phyloP scores from a whole-genome alignment of 768 basidiomycete species.

The Rhodotorula diobovata region DNA sequence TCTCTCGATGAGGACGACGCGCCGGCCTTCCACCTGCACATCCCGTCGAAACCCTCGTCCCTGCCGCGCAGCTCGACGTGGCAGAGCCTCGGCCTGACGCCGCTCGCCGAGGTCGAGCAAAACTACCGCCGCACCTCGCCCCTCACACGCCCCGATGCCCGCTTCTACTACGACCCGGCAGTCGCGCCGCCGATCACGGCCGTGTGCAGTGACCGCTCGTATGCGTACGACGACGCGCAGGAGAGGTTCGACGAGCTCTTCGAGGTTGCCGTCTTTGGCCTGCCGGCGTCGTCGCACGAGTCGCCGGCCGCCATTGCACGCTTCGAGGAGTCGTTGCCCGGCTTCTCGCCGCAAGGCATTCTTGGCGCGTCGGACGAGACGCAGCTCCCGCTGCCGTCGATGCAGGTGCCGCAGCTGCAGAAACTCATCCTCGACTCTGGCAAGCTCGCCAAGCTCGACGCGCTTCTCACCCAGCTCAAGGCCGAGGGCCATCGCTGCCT shows the following conservation, averaged over 20 bases:
- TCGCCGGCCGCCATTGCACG: slow-evolving; percentile 54
- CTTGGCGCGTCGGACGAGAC: slow-evolving; percentile 61
- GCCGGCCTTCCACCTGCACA: not conserved
- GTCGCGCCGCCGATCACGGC: slow-evolving; percentile 77
- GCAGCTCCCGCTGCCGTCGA: slow-evolving; percentile 72
- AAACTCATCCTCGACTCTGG: slow-evolving; percentile 93
- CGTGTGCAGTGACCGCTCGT: slow-evolving; percentile 63
- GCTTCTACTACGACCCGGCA: slow-evolving; percentile 79
- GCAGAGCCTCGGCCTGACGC: slow-evolving; percentile 50
- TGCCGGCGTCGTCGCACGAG: slow-evolving; percentile 65
- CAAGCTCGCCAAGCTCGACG: slow-evolving; percentile 85
- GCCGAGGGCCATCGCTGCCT: slow-evolving; percentile 86
- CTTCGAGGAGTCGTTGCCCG: slow-evolving; percentile 57
- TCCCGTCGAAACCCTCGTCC: slow-evolving; percentile 4
- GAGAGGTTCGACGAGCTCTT: slow-evolving; percentile 67
- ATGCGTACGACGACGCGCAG: slow-evolving; percentile 63
- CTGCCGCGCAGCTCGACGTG: slow-evolving; percentile 24
- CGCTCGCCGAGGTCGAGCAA: slow-evolving; percentile 60
- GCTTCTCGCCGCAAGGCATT: slow-evolving; percentile 64
- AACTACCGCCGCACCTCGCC: slow-evolving; percentile 69
- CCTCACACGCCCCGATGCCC: slow-evolving; percentile 70
- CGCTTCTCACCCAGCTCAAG: slow-evolving; percentile 85
- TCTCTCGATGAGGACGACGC: slow-evolving; percentile 9
- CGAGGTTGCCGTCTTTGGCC: slow-evolving; percentile 72
- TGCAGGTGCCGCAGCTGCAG: slow-evolving; percentile 92